phyloP scores from a whole-genome alignment of 768 basidiomycete genomes.

The Boletus barrowsii region DNA sequence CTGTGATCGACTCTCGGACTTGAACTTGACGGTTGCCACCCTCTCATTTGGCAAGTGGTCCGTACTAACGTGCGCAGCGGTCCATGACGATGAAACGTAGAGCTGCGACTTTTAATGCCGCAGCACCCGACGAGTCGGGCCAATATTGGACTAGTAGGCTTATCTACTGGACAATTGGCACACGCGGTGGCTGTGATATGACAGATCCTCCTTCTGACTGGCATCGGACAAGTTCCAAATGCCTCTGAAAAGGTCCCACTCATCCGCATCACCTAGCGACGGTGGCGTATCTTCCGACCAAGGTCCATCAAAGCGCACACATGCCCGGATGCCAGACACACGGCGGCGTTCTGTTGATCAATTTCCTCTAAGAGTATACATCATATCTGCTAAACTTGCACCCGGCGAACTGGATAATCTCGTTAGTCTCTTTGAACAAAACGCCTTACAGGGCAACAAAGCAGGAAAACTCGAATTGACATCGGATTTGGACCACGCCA shows the following conservation, averaged over 20 bases:
- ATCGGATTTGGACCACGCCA: slow-evolving; percentile 44
- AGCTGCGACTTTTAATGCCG: too few relatives aligned
- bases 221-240: background rate
- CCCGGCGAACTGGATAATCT: slow-evolving; percentile 22
- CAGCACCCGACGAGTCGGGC: too few relatives aligned
- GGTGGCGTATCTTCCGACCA: background rate
- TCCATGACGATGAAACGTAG: too few relatives aligned
- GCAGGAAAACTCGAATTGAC: slow-evolving; percentile 34
- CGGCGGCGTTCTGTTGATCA: slow-evolving; percentile 4
- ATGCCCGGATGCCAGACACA: background rate
- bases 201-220: background rate
- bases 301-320: slow-evolving; percentile 12
- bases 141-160: too few relatives aligned
- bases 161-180: too few relatives aligned
- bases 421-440: slow-evolving; percentile 23
- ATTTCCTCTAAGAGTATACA: slow-evolving; percentile 21
- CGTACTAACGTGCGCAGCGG: too few relatives aligned
- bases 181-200: slow-evolving; percentile 5
- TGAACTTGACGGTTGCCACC: too few relatives aligned
- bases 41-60: too few relatives aligned
- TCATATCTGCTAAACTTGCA: slow-evolving; percentile 34
- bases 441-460: background rate
- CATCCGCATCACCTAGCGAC: background rate
- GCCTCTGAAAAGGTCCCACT: slow-evolving; percentile 12
- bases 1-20: too few relatives aligned